phyloP scores from a whole-genome alignment of 2,329 filamentous ascomycete species.

The Colletotrichum caudatum region DNA sequence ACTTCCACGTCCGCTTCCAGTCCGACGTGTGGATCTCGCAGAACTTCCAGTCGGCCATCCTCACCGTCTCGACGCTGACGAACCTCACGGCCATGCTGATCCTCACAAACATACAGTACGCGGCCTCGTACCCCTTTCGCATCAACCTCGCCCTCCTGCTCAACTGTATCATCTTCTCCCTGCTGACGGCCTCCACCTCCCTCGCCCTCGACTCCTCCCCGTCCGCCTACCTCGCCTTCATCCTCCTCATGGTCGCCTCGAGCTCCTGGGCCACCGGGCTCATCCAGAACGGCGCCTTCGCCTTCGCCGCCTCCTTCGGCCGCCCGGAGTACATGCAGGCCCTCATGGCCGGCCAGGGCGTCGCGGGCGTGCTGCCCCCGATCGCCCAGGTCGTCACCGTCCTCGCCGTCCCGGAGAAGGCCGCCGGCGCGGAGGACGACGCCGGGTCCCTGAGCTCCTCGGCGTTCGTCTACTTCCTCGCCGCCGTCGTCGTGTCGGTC shows the following conservation, averaged over 20 bases:
- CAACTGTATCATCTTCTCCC: slow-evolving; percentile 80
- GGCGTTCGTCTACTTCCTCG: slow-evolving; percentile 91
- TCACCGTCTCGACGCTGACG: slow-evolving; percentile 86
- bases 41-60: slow-evolving; percentile 91
- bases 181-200: slow-evolving; percentile 85
- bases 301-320: slow-evolving; percentile 88
- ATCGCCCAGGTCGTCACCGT: slow-evolving; percentile 89
- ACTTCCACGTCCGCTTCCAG: slow-evolving; percentile 87
- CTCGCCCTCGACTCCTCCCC: slow-evolving; percentile 73
- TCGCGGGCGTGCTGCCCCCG: slow-evolving; percentile 90
- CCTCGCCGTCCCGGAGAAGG: slow-evolving; percentile 67
- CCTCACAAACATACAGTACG: slow-evolving; percentile 82
- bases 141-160: slow-evolving; percentile 82
- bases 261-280: slow-evolving; percentile 85
- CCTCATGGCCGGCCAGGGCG: slow-evolving; percentile 93
- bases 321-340: slow-evolving; percentile 92
- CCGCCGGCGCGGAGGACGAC: slow-evolving; percentile 40
- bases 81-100: slow-evolving; percentile 82
- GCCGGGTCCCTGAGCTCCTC: slow-evolving; percentile 67
- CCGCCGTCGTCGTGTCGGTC: slow-evolving; percentile 81
- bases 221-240: slow-evolving; percentile 79
- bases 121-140: slow-evolving; percentile 88
- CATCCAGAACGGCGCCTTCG: slow-evolving; percentile 94
- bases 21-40: slow-evolving; percentile 76
- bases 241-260: slow-evolving; percentile 84